These are phyloP conservation scores for Raddia distichophylla DNA, from an alignment of 176 grass and related monocot species.

Conservation along the genomic window DNA sequence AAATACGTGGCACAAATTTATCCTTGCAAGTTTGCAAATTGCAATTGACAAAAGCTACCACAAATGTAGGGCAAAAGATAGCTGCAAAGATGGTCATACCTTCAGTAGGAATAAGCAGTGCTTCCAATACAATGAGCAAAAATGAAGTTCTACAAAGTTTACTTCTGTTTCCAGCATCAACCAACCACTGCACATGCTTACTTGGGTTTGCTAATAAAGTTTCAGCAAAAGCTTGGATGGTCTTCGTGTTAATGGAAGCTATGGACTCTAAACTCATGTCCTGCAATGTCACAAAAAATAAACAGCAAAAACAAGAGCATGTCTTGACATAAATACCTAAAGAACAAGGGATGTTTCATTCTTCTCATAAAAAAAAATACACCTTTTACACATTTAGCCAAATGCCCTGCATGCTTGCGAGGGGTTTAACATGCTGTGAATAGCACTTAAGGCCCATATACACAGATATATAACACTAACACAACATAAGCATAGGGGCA, in stretches of 20 bases:
- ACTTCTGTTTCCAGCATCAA: constrained; percentile 55
- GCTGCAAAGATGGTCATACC: constrained; percentile 45
- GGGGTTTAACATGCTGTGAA: constrained; percentile 8
- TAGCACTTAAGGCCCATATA: no score
- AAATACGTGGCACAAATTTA: not conserved
- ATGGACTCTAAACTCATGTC: constrained; percentile 57
- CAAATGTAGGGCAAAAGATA: constrained; percentile 35
- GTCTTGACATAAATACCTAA: constrained; percentile 9
- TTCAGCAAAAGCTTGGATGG: constrained; percentile 71
- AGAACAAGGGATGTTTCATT: not conserved
- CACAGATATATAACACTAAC: no score
- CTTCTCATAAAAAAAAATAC: not conserved
- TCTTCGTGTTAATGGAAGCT: constrained; percentile 75
- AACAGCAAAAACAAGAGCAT: not conserved
- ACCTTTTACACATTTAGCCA: not conserved
- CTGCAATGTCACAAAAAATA: constrained; percentile 50
- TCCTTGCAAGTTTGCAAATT: not conserved
- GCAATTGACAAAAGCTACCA: constrained; percentile 17
- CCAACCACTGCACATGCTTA: constrained; percentile 71
- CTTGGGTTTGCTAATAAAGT: constrained; percentile 60
- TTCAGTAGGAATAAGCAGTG: constrained; percentile 58
- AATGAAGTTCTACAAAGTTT: constrained; percentile 65
- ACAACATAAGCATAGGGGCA: not conserved
- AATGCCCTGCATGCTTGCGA: not conserved
- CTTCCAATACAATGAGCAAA: constrained; percentile 73